Conservation (phyloP, 2,329 filamentous ascomycete genomes). For the Colletotrichum sp. region DNA sequence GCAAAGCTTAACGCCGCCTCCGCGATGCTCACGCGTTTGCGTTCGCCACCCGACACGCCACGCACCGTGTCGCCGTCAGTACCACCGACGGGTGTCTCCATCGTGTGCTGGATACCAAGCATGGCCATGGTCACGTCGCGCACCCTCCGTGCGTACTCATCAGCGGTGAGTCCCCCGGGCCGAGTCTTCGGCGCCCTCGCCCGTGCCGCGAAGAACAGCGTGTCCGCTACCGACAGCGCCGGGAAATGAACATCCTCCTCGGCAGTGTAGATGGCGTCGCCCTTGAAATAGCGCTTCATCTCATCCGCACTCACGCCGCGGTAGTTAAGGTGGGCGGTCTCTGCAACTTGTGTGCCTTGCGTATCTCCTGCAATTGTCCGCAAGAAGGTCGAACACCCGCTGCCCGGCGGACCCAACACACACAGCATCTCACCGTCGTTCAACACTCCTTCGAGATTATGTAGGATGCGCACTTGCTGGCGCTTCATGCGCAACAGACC, state of each 20-base stretch:
- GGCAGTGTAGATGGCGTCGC: slow-evolving; percentile 71
- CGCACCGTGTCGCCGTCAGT: slow-evolving; percentile 68
- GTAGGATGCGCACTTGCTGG: slow-evolving; percentile 51
- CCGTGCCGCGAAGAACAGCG: slow-evolving; percentile 65
- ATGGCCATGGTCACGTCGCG: slow-evolving; percentile 75
- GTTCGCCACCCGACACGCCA: slow-evolving; percentile 66
- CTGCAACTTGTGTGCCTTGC: slow-evolving; percentile 54
- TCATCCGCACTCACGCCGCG: slow-evolving; percentile 16
- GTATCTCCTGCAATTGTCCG: slow-evolving; percentile 70
- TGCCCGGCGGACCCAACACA: slow-evolving; percentile 59
- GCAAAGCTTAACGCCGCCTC: slow-evolving; percentile 55
- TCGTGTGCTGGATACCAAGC: slow-evolving; percentile 74
- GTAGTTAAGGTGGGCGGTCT: slow-evolving; percentile 14
- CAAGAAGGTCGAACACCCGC: slow-evolving; percentile 72
- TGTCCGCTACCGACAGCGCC: slow-evolving; percentile 63
- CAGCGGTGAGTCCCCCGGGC: slow-evolving; percentile 46
- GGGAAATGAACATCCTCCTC: slow-evolving; percentile 70
- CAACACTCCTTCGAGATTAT: slow-evolving; percentile 55
- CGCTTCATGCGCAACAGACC: slow-evolving; percentile 13
- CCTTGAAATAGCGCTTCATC: slow-evolving; percentile 37
- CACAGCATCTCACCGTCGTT: slow-evolving; percentile 61
- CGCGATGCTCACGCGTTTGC: slow-evolving; percentile 78
- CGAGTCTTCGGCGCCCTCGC: slow-evolving; percentile 55
- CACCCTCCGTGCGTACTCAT: slow-evolving; percentile 54
- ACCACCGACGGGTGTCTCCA: slow-evolving; percentile 73